Percentiles rank a stretch among this genome's conserved stretches.
Conservation (phyloP, 495 filamentous ascomycete genomes). For the Penicillium ochrochloron region DNA sequence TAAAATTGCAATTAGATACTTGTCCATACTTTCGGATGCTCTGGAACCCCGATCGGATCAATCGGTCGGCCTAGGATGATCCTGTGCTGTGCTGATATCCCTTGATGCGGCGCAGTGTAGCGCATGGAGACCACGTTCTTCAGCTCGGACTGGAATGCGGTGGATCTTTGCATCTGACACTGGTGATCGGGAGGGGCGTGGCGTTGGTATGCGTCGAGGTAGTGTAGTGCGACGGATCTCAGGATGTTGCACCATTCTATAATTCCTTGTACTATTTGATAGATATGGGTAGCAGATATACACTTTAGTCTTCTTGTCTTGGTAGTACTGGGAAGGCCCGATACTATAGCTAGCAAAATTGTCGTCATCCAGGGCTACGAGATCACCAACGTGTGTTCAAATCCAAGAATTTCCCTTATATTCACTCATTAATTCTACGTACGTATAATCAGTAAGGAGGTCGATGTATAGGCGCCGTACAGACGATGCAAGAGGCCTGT, state of each 20-base stretch:
- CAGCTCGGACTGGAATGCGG: conserved; percentile 18
- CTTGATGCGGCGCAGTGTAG: neutral
- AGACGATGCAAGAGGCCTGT: conserved; percentile 8
- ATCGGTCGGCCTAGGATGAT: neutral
- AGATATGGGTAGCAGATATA: neutral
- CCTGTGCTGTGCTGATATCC: neutral
- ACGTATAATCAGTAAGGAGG: neutral
- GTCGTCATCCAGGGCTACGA: neutral
- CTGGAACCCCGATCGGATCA: neutral
- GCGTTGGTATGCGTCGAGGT: neutral
- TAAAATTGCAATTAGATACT: neutral
- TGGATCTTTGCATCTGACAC: conserved; percentile 11
- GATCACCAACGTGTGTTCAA: neutral
- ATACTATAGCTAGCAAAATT: neutral
- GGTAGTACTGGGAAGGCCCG: neutral
- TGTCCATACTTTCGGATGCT: neutral
- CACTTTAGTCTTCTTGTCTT: neutral
- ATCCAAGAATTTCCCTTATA: neutral
- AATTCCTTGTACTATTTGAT: neutral
- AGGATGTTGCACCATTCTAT: neutral
- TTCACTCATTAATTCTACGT: neutral
- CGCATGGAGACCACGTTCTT: conserved; percentile 19
- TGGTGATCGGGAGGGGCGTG: conserved; percentile 9
- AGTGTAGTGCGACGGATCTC: neutral
- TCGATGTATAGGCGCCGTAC: neutral